These are phyloP conservation scores for Fusarium oligoseptatum DNA, from an alignment of 2,329 filamentous ascomycete genomes.

Conservation along the genomic window DNA sequence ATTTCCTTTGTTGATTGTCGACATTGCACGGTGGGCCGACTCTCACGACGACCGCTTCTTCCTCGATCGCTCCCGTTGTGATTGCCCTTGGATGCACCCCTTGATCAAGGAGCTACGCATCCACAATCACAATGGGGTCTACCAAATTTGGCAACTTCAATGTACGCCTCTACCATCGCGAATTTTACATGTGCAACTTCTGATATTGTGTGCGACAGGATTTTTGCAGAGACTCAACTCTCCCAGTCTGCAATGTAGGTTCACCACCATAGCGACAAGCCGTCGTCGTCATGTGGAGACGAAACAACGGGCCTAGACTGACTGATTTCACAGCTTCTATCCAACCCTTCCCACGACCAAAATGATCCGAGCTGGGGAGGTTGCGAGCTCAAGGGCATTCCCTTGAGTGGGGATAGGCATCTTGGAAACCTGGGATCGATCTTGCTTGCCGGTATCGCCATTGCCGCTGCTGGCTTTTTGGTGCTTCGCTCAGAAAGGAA, in stretches of 20 bases:
- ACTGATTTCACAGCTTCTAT: constrained; percentile 56
- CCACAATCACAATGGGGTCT: constrained; percentile 65
- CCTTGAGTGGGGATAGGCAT: constrained; percentile 72
- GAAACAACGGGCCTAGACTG: constrained; percentile 40
- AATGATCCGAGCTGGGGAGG: constrained; percentile 70
- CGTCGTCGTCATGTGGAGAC: constrained; percentile 32
- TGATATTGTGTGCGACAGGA: constrained; percentile 63
- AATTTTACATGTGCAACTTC: constrained; percentile 15
- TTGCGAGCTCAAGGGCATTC: constrained; percentile 82
- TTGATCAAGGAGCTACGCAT: constrained; percentile 44
- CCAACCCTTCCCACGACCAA: constrained; percentile 72
- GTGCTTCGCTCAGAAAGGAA: constrained; percentile 88
- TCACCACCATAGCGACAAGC: constrained; percentile 21
- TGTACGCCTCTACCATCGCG: constrained; percentile 53
- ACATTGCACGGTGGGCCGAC: constrained; percentile 19
- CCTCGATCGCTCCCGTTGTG: constrained; percentile 37
- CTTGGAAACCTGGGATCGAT: constrained; percentile 95
- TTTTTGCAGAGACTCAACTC: constrained; percentile 86
- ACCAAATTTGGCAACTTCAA: constrained; percentile 73
- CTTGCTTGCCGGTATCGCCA: constrained; percentile 82
- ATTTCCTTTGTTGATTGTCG: constrained; percentile 26
- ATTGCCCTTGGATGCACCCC: constrained; percentile 46
- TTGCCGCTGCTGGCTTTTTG: constrained; percentile 75
- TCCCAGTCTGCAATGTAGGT: constrained; percentile 88
- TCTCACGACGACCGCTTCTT: constrained; percentile 11